These are phyloP conservation scores for Plectranthus barbatus DNA, from an alignment of 257 asterid genomes.

Conservation along the genomic window DNA sequence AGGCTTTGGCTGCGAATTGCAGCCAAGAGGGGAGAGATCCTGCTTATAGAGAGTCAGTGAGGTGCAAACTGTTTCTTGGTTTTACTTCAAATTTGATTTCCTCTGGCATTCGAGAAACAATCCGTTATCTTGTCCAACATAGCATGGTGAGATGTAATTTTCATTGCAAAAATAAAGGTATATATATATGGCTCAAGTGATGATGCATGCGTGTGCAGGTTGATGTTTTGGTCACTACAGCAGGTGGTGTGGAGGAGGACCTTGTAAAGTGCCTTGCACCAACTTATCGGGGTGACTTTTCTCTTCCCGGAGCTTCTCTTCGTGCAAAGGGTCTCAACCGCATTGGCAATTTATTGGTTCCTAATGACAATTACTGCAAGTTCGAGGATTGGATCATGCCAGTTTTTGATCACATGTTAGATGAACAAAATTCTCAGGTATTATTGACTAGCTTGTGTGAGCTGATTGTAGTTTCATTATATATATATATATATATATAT, in stretches of 20 bases:
- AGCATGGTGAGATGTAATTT: conserved; percentile 59
- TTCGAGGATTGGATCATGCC: conserved; percentile 97
- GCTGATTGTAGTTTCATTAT: too few species aligned
- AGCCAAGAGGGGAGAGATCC: conserved; percentile 52
- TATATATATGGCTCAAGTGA: not conserved
- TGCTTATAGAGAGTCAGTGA: conserved; percentile 53
- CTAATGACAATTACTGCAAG: conserved; percentile 90
- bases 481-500: too few species aligned
- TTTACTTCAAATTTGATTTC: conserved; percentile 90
- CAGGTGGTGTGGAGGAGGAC: conserved; percentile 98
- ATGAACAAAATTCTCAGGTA: conserved; percentile 69
- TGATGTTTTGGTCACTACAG: conserved; percentile 93
- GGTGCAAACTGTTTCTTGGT: conserved; percentile 80
- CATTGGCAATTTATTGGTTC: conserved; percentile 85
- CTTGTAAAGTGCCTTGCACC: conserved; percentile 95
- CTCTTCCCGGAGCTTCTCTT: conserved; percentile 71
- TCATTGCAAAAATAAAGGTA: too few species aligned
- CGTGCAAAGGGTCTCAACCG: conserved; percentile 90
- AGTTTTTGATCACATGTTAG: conserved; percentile 78
- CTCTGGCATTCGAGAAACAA: conserved; percentile 74
- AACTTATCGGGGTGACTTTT: conserved; percentile 74
- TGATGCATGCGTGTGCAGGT: conserved; percentile 46
- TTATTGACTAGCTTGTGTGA: too few species aligned
- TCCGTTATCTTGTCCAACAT: conserved; percentile 79
- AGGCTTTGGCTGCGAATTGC: conserved; percentile 56